Base-by-base conservation (phyloP, 129 eudicot species). In the Oenanthe sinensis region DNA sequence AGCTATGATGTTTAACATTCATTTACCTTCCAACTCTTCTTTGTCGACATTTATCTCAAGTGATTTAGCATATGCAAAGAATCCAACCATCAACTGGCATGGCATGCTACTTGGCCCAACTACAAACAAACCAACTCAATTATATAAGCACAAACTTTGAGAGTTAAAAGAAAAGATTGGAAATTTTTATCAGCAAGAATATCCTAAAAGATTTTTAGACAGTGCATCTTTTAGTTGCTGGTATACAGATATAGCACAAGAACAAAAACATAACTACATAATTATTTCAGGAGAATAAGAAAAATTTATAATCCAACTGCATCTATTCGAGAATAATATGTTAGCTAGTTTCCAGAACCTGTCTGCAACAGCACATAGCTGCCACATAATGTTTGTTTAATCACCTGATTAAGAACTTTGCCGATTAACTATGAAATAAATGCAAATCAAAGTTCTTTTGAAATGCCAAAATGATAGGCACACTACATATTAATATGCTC, bases 71-170 rank as follows among this genome's bases (percentile, higher is more conserved):
- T 89, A 94, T 74, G 96, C 98, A 68, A 85, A 82, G 88, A 91
- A 91, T 11, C 93, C 97, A 22, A 91, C 90, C 98, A 94, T 94
- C 83, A 94, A 87, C 80, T 94, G 97, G 86, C 98, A 89, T 75
- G 98, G 97, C 92, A 94, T 94, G 88, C 93, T 84, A 81, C 89
- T 87, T 16, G 98, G 96, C 75, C 97, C 98, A 81, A 94, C 98
- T 91, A 86, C 76, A 80, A 22, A 81, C 4, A 58, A 78, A 79
- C 39, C 62, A 80, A 13, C 75, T 33, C 24, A 37, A 39, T 70
- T 39, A 39, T 17, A 39, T 3, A 70, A 70, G 26, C 75, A 39
- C 28, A 70, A 8, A 69, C 40, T 3, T 37, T 14, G 26, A 37
- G 8, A 69, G 4, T 69, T 17, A 33, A 70, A 13, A 70, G 24